Conservation (phyloP, 495 filamentous ascomycete genomes). For the Aspergillus incahuasiensis region DNA sequence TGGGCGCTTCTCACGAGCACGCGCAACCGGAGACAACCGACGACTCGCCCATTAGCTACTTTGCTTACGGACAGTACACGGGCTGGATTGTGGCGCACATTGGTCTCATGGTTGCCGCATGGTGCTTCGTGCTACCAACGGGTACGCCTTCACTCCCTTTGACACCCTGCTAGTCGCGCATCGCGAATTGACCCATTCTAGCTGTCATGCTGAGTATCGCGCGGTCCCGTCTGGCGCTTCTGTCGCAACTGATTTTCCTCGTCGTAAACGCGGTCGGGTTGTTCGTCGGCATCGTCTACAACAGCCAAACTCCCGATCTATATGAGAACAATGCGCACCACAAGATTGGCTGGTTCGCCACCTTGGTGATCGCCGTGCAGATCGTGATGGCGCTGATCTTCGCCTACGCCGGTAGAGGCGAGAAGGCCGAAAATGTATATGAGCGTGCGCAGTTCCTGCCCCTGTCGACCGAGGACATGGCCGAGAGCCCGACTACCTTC, state of each 20-base stretch:
- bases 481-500: conserved; percentile 53
- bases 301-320: conserved; percentile 76
- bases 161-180: background rate
- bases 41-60: conserved; percentile 61
- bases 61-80: conserved; percentile 61
- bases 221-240: conserved; percentile 67
- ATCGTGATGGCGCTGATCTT: conserved; percentile 63
- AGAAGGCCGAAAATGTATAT: conserved; percentile 19
- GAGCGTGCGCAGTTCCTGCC: conserved; percentile 58
- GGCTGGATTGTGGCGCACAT: conserved; percentile 74
- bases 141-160: conserved; percentile 48
- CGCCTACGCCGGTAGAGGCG: conserved; percentile 38
- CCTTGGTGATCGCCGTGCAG: conserved; percentile 66
- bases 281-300: conserved; percentile 71
- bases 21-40: conserved; percentile 22
- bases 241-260: conserved; percentile 73
- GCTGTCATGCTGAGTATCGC: conserved; percentile 83
- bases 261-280: conserved; percentile 65
- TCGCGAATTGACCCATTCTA: conserved; percentile 26
- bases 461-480: conserved; percentile 64
- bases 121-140: conserved; percentile 79
- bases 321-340: conserved; percentile 87
- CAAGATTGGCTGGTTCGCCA: conserved; percentile 83
- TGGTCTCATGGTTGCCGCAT: conserved; percentile 69
- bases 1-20: conserved; percentile 35